These are phyloP conservation scores for Neltuma alba DNA, from an alignment of 306 rosid genomes.

Conservation along the genomic window DNA sequence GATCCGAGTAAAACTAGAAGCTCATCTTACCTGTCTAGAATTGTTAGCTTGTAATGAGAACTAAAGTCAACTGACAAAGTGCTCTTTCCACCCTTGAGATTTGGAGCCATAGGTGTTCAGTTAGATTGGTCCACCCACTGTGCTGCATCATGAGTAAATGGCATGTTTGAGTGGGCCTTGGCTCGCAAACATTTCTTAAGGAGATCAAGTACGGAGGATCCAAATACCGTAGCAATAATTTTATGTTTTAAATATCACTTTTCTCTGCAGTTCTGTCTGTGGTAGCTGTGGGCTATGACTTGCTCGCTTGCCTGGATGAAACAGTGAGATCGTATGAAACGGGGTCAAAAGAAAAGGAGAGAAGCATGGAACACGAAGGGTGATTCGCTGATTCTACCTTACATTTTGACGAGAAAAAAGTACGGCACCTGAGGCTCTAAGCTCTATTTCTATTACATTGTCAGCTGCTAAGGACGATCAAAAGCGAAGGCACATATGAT, in stretches of 20 bases:
- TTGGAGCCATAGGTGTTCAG: not conserved
- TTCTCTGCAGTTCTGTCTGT: not conserved
- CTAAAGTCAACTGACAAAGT: constrained; percentile 40
- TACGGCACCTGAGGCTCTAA: constrained; percentile 47
- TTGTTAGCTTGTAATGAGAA: constrained; percentile 17
- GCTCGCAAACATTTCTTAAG: constrained; percentile 15
- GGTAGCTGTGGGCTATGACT: not conserved
- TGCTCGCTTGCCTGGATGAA: constrained; percentile 27
- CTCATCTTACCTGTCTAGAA: not conserved
- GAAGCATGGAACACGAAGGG: constrained; percentile 14
- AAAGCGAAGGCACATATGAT: constrained; percentile 30
- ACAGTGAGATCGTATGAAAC: constrained; percentile 30
- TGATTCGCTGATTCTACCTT: constrained; percentile 22
- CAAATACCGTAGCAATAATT: constrained; percentile 21
- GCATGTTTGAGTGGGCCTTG: constrained; percentile 30
- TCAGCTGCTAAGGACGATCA: constrained; percentile 45
- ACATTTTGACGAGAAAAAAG: constrained; percentile 45
- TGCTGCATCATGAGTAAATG: not conserved
- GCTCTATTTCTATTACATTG: constrained; percentile 53
- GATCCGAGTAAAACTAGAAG: constrained; percentile 29
- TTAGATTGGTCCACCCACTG: not conserved
- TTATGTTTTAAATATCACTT: constrained; percentile 1
- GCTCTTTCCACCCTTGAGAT: constrained; percentile 26
- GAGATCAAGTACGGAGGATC: constrained; percentile 37
- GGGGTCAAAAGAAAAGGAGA: not conserved